A percentile compares a stretch with the other conserved stretches of the same genome.
Conservation (phyloP, 306 rosid genomes). For the Carpinus viminea region DNA sequence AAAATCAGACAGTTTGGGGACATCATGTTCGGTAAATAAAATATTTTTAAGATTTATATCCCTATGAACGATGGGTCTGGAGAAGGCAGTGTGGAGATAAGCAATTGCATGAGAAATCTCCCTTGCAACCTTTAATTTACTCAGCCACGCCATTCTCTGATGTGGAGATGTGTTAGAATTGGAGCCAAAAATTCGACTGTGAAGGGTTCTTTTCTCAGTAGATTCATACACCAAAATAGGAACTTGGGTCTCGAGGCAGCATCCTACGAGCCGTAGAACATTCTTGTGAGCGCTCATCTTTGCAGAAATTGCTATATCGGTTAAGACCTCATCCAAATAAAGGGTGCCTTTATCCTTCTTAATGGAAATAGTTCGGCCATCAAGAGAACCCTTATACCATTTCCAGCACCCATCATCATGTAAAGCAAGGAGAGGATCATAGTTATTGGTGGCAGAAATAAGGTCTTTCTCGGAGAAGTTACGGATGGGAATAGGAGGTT, state of each 20-base stretch:
- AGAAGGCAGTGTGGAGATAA: too few relatives aligned
- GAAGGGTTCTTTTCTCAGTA: neutral
- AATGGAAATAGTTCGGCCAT: neutral
- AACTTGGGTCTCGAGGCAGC: neutral
- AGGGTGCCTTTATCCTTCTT: neutral
- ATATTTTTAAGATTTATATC: too few relatives aligned
- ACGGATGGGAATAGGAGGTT: too few relatives aligned
- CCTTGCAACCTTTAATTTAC: too few relatives aligned
- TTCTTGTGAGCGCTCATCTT: neutral
- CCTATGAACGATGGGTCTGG: too few relatives aligned
- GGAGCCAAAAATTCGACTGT: neutral
- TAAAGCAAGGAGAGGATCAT: too few relatives aligned
- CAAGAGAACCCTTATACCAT: neutral
- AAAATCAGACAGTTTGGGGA: slow-evolving; percentile 8
- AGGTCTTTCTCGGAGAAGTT: too few relatives aligned
- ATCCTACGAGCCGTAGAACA: neutral
- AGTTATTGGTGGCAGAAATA: too few relatives aligned
- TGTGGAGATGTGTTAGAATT: neutral
- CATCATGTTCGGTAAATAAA: neutral
- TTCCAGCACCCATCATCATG: too few relatives aligned
- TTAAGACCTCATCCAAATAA: neutral
- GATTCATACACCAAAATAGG: neutral
- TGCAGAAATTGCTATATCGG: neutral
- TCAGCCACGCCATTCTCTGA: too few relatives aligned
- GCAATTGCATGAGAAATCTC: too few relatives aligned